phyloP scores from a whole-genome alignment of 2,329 filamentous ascomycete species.

The Ceratocystis ficicola region DNA sequence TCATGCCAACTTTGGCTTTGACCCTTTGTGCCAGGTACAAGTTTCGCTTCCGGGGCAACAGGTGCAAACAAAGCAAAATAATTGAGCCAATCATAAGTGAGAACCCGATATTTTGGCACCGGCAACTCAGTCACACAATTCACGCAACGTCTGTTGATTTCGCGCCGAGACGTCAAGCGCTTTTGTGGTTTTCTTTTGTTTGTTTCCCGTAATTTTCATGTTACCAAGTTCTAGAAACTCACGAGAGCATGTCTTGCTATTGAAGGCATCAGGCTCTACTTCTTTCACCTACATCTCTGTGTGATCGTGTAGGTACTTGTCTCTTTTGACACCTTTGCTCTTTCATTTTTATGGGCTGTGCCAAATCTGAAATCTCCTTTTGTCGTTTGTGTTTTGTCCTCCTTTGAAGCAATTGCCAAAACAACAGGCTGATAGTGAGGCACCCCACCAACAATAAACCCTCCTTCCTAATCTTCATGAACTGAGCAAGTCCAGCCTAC shows the following conservation, averaged over 20 bases:
- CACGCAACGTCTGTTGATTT: neutral
- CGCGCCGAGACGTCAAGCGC: conserved; percentile 1
- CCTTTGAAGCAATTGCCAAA: conserved; percentile 12
- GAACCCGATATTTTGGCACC: neutral
- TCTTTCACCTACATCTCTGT: conserved; percentile 2
- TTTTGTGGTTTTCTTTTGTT: neutral
- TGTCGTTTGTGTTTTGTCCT: conserved; percentile 12
- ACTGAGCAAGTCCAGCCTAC: neutral
- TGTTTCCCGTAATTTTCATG: neutral
- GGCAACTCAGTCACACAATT: neutral
- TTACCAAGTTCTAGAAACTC: neutral
- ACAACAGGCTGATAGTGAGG: conserved; percentile 11
- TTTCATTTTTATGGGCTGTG: conserved; percentile 1
- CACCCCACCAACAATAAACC: conserved; percentile 7
- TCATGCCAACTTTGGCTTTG: neutral
- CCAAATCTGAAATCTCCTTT: conserved; percentile 15
- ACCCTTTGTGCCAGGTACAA: neutral
- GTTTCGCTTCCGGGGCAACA: conserved; percentile 22
- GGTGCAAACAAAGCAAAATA: conserved; percentile 9
- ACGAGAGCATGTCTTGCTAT: neutral
- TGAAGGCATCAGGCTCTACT: neutral
- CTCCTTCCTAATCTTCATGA: conserved; percentile 3
- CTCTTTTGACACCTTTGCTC: neutral
- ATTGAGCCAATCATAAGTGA: conserved; percentile 8
- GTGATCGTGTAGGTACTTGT: neutral